These are phyloP conservation scores for Cicer arietinum DNA, from an alignment of 306 rosid genomes.

Conservation along the genomic window DNA sequence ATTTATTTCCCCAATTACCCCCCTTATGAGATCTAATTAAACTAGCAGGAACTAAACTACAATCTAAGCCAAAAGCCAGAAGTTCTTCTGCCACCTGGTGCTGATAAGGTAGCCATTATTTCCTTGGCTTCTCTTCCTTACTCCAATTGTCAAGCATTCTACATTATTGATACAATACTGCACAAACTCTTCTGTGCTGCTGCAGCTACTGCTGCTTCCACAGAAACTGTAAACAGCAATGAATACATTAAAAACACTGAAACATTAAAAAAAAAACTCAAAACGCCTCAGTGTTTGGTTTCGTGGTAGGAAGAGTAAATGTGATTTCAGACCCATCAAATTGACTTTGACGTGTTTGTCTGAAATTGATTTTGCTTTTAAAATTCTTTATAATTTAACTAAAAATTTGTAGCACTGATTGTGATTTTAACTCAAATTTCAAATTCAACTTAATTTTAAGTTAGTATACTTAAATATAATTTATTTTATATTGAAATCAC, in stretches of 20 bases:
- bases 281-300: neutral
- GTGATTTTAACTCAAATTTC: too few species aligned
- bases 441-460: too few species aligned
- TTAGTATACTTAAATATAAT: too few species aligned
- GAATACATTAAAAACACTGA: neutral
- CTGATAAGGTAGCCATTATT: slow-evolving; percentile 81
- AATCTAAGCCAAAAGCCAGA: slow-evolving; percentile 91
- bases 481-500: too few species aligned
- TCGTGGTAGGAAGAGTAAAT: too few species aligned
- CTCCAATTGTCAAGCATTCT: slow-evolving; percentile 95
- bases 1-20: slow-evolving; percentile 33
- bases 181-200: slow-evolving; percentile 75
- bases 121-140: slow-evolving; percentile 88
- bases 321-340: too few species aligned
- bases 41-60: slow-evolving; percentile 16
- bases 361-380: too few species aligned
- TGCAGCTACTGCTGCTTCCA: slow-evolving; percentile 58
- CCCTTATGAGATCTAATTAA: slow-evolving; percentile 14
- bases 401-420: too few species aligned
- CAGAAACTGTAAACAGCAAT: slow-evolving; percentile 61
- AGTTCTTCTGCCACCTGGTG: slow-evolving; percentile 96
- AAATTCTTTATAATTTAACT: too few species aligned
- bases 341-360: too few species aligned
- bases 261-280: neutral
- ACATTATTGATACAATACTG: slow-evolving; percentile 77